A percentile compares a stretch with the other conserved stretches of the same genome.
phyloP scores from a whole-genome alignment of 306 rosid genomes.

The Prunus campanulata region DNA sequence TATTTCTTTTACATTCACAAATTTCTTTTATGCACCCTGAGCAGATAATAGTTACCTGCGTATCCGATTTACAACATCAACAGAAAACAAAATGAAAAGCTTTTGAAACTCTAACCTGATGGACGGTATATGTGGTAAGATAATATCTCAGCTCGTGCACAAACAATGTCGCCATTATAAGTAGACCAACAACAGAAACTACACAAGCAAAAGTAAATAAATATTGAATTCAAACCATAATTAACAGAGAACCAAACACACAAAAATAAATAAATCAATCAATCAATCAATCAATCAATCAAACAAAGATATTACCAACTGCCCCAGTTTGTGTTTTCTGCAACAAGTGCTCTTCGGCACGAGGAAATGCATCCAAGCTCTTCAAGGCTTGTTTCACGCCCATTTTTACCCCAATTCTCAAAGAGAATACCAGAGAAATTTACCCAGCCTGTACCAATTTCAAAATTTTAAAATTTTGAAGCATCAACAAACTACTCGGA shows the following conservation, averaged over 20 bases:
- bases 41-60: neutral
- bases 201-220: constrained; percentile 13
- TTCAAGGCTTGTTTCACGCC: constrained; percentile 69
- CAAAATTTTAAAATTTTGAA: neutral
- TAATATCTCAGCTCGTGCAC: constrained; percentile 90
- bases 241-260: neutral
- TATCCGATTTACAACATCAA: neutral
- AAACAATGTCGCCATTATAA: constrained; percentile 77
- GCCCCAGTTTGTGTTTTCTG: constrained; percentile 96
- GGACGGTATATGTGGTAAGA: constrained; percentile 75
- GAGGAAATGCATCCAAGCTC: constrained; percentile 93
- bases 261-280: neutral
- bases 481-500: neutral
- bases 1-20: too few species aligned
- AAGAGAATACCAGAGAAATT: neutral
- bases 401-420: constrained; percentile 35
- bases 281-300: neutral
- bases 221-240: neutral
- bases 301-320: constrained; percentile 42
- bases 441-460: neutral
- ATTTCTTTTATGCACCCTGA: too few species aligned
- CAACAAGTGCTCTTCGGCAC: constrained; percentile 93
- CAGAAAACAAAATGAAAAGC: neutral
- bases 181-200: constrained; percentile 77
- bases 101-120: constrained; percentile 54